Base-by-base conservation (phyloP, 805 yeast species). In the Metschnikowia bowlesiae region DNA sequence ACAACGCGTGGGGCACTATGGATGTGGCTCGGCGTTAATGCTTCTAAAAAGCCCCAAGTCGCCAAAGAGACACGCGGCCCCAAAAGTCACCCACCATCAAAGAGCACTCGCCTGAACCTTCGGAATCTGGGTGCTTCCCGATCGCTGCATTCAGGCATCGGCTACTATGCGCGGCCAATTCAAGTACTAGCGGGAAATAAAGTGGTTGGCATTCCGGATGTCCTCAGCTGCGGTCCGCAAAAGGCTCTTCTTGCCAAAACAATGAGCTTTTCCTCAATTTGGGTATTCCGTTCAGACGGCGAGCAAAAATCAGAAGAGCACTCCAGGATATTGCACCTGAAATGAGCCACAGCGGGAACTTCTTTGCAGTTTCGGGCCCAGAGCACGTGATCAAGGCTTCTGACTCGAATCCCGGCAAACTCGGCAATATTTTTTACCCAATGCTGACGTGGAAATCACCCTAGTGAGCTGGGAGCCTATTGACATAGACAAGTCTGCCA, bases 241-340 rank as follows among this genome's bases (percentile, higher is more conserved):
- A 75, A 80, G 73, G 79, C 78, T 53, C 69, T 81, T 31, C 54
- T 84, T 33, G 77, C 82, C 6, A 61, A 82, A 2, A 69, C 81
- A 8, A 79, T 64, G 85, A 84, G 50, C 59, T 67, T 58, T 51
- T 69, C 49, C 62, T 82, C 78, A 3, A 58, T 73, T 5, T 71
- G 80, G 69, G 74, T 83, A 8, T 80, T 76, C 55, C 73, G 88
- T 43, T 63, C 75, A 39, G 78, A 75, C 51, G 85, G 84, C 1
- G 78, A 76, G 51, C 57, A 78, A 18, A 78, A 81, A 5, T 81
- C 81, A 71, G n/a, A n/a, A 41, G 65, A 71, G 45, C 63, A 64
- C 46, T 63, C 70, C 8, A 60, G 59, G 13, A 71, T 73, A 30
- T 48, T 63, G 4, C 63, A 62, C n/a, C 63, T 70, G 6, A 56